These are phyloP conservation scores for Eleusine coracana DNA, from an alignment of 176 grass and related monocot species.

Conservation along the genomic window DNA sequence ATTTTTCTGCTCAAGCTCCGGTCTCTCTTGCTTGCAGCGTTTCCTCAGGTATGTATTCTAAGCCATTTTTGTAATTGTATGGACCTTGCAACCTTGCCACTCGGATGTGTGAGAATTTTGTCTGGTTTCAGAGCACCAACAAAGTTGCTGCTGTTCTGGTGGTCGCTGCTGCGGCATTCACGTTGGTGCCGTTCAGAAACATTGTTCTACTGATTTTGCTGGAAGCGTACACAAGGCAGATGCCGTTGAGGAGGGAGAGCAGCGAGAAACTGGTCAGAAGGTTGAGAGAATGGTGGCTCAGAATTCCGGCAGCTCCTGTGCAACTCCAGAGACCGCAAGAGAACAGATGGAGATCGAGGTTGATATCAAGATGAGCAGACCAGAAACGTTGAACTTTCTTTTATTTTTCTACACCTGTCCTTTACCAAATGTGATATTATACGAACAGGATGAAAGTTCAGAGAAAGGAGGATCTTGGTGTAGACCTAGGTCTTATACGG, in stretches of 20 bases:
- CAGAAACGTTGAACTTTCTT: background rate
- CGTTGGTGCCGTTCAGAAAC: constrained; percentile 54
- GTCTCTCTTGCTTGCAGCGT: constrained; percentile 79
- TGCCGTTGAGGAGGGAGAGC: constrained; percentile 82
- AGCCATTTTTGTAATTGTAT: background rate
- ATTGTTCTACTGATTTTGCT: constrained; percentile 57
- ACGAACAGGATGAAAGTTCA: background rate
- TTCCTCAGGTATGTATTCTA: constrained; percentile 64
- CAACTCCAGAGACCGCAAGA: constrained; percentile 57
- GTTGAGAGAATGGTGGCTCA: constrained; percentile 84
- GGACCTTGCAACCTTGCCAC: background rate
- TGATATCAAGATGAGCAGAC: constrained; percentile 38
- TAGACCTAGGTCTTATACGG: background rate
- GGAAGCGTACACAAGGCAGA: constrained; percentile 87
- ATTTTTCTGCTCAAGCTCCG: constrained; percentile 94
- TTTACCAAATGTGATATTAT: constrained; percentile 4
- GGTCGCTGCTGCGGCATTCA: constrained; percentile 40
- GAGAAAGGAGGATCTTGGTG: background rate
- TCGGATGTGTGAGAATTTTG: background rate
- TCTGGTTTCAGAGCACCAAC: constrained; percentile 65
- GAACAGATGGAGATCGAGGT: constrained; percentile 47
- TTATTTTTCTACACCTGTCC: background rate
- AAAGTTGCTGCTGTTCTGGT: constrained; percentile 58
- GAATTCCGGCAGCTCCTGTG: constrained; percentile 80
- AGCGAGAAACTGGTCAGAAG: constrained; percentile 85